Evolutionary conservation across 106 monocot genomes (phyloP).

Genomic region (Dioscorea alata): DNA sequence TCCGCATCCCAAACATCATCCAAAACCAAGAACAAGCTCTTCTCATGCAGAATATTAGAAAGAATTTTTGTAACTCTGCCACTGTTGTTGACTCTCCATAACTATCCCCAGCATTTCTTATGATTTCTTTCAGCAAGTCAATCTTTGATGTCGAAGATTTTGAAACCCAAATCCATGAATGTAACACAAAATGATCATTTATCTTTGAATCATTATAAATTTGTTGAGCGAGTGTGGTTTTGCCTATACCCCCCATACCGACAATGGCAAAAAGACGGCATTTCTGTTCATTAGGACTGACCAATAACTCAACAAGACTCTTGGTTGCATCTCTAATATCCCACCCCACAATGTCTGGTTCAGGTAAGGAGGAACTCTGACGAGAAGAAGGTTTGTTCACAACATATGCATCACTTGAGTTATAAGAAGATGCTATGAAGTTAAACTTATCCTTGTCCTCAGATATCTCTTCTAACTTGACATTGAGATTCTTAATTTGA

Average conservation of each 20-base stretch:
- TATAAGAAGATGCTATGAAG: neutral
- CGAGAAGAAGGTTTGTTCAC: neutral
- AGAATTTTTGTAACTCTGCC: constrained; percentile 10
- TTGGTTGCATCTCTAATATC: neutral
- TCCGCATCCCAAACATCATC: constrained; percentile 32
- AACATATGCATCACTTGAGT: no score
- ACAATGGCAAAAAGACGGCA: neutral
- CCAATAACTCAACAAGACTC: neutral
- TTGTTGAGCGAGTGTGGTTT: constrained; percentile 8
- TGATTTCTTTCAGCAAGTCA: neutral
- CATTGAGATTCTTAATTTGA: neutral
- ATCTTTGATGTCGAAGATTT: neutral
- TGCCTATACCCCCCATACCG: constrained; percentile 9
- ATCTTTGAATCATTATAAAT: neutral
- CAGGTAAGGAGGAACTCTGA: neutral
- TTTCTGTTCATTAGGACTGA: neutral
- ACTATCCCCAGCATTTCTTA: neutral
- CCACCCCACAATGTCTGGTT: neutral
- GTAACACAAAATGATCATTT: neutral
- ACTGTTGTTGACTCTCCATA: neutral
- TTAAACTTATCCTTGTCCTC: neutral
- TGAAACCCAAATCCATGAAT: constrained; percentile 3
- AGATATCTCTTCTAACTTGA: neutral
- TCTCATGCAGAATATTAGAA: neutral
- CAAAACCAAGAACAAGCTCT: constrained; percentile 30